Percentiles rank a stretch among this genome's conserved stretches.
Evolutionary conservation across 1,284 basidiomycete species (phyloP).

Genomic region (Malassezia restricta): DNA sequence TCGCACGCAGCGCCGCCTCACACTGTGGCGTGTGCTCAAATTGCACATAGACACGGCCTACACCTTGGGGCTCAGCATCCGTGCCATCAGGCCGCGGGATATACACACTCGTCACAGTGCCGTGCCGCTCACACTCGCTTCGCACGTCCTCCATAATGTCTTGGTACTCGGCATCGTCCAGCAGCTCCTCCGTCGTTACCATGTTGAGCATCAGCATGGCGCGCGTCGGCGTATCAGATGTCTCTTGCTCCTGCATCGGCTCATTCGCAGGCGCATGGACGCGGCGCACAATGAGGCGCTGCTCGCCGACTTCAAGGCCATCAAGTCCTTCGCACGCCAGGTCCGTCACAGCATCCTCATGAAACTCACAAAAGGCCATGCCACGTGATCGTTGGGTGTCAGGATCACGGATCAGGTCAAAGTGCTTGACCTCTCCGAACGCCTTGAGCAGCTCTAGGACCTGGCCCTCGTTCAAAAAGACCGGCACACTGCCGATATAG

Average conservation of each 20-base stretch:
- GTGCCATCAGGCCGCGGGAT: slow-evolving; percentile 48
- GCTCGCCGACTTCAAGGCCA: slow-evolving; percentile 93
- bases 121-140: slow-evolving; percentile 56
- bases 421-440: slow-evolving; percentile 91
- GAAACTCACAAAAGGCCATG: slow-evolving; percentile 98
- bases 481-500: slow-evolving; percentile 88
- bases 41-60: slow-evolving; percentile 85
- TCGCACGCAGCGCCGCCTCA: slow-evolving; percentile 60
- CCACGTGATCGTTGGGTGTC: slow-evolving; percentile 61
- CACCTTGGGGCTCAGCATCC: slow-evolving; percentile 62
- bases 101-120: slow-evolving; percentile 33
- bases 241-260: slow-evolving; percentile 33
- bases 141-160: slow-evolving; percentile 91
- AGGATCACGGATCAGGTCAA: slow-evolving; percentile 85
- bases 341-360: slow-evolving; percentile 75
- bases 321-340: slow-evolving; percentile 90
- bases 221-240: slow-evolving; percentile 50
- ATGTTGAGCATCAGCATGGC: slow-evolving; percentile 97
- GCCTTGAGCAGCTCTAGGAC: slow-evolving; percentile 92
- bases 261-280: slow-evolving; percentile 48
- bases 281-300: slow-evolving; percentile 88
- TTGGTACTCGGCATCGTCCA: slow-evolving; percentile 78
- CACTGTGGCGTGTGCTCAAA: slow-evolving; percentile 58
- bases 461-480: slow-evolving; percentile 90
- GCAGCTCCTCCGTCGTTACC: slow-evolving; percentile 86